Conservation (phyloP, 108 stramenopile genomes). For the Conticribra guillardii region DNA sequence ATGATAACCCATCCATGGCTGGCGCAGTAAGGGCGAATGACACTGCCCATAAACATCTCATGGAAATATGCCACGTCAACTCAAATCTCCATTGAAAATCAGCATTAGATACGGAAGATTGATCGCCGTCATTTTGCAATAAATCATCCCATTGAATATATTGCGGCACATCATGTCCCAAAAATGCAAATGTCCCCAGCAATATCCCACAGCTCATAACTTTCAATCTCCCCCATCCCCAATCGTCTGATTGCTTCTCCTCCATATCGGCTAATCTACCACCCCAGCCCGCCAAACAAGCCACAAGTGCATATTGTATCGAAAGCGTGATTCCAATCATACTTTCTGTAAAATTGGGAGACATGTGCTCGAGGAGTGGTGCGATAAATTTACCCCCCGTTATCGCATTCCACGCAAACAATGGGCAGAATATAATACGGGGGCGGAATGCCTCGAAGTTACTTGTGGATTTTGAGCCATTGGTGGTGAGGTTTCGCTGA, state of each 20-base stretch:
- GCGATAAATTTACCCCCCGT: slow-evolving; percentile 65
- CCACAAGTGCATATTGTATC: slow-evolving; percentile 30
- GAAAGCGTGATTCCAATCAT: slow-evolving; percentile 56
- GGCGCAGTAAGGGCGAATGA: slow-evolving; percentile 45
- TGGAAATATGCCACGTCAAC: slow-evolving; percentile 38
- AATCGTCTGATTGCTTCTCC: slow-evolving; percentile 37
- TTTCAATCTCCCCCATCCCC: slow-evolving; percentile 47
- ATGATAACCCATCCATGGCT: slow-evolving; percentile 60
- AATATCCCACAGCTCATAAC: slow-evolving; percentile 41
- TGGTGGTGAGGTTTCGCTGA: no score
- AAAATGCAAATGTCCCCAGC: slow-evolving; percentile 49
- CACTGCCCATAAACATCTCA: slow-evolving; percentile 48
- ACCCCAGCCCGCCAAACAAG: slow-evolving; percentile 21
- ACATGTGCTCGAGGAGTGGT: slow-evolving; percentile 54
- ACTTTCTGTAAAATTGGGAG: slow-evolving; percentile 28
- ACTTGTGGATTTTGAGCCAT: no score
- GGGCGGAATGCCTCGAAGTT: slow-evolving; percentile 55
- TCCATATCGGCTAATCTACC: slow-evolving; percentile 49
- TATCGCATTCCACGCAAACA: slow-evolving; percentile 57
- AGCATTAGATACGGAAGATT: neutral
- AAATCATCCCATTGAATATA: slow-evolving; percentile 6
- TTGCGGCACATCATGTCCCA: slow-evolving; percentile 48
- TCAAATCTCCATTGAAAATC: slow-evolving; percentile 20
- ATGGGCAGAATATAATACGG: slow-evolving; percentile 41
- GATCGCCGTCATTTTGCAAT: slow-evolving; percentile 2